Percentiles rank a stretch among this genome's conserved stretches.
Conservation (phyloP, 2,329 filamentous ascomycete species). For the Coniosporium tulheliwenetii region DNA sequence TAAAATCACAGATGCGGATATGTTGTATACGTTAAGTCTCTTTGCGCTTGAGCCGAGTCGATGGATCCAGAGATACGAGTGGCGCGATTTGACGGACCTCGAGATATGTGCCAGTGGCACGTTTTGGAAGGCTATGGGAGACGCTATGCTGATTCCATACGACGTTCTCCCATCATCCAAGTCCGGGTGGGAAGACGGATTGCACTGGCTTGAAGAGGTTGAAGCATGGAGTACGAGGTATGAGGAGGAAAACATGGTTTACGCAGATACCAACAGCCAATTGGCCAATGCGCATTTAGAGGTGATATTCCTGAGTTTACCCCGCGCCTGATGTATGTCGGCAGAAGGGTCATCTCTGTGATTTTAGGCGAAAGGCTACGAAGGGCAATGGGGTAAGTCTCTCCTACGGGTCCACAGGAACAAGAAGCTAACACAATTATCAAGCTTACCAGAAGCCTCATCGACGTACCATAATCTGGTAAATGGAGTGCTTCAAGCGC, state of each 20-base stretch:
- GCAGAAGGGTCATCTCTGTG: no score
- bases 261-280: not conserved
- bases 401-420: not conserved
- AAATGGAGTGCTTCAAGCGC: no score
- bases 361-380: not conserved
- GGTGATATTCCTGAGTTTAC: not conserved
- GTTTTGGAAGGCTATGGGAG: conserved; percentile 67
- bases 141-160: conserved; percentile 48
- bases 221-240: conserved; percentile 38
- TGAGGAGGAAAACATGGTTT: conserved; percentile 28
- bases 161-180: conserved; percentile 25
- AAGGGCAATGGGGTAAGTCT: not conserved
- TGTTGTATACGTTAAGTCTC: conserved; percentile 49
- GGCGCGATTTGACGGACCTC: conserved; percentile 50
- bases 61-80: conserved; percentile 53
- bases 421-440: not conserved
- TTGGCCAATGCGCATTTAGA: not conserved
- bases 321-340: not conserved
- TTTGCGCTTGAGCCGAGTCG: conserved; percentile 50
- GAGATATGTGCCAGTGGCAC: conserved; percentile 50
- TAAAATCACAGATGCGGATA: conserved; percentile 44
- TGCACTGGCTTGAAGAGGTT: conserved; percentile 38
- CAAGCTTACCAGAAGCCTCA: not conserved
- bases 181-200: conserved; percentile 30
- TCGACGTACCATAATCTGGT: no score